These are phyloP conservation scores for Saksenaea oblongispora DNA, from an alignment of 371 early-diverging fungal genomes.

Conservation along the genomic window DNA sequence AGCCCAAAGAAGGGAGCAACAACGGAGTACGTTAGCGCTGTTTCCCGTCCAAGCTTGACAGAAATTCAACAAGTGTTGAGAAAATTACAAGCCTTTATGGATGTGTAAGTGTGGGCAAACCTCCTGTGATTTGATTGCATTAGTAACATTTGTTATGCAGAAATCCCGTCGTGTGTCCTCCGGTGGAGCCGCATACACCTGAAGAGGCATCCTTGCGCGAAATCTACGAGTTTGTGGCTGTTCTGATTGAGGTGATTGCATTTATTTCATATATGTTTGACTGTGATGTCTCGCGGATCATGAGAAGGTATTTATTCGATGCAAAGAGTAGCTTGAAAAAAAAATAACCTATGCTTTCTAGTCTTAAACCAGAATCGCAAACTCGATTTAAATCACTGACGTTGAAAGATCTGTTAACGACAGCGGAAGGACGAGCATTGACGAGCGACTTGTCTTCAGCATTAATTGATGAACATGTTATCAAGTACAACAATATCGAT, in stretches of 20 bases:
- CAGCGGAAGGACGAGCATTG: slow-evolving; percentile 56
- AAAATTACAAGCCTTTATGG: slow-evolving; percentile 24
- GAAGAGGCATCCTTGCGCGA: slow-evolving; percentile 54
- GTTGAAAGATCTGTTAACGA: slow-evolving; percentile 62
- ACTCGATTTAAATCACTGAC: slow-evolving; percentile 45
- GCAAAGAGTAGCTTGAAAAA: background rate
- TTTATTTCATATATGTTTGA: slow-evolving; percentile 72
- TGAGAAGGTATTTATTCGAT: slow-evolving; percentile 20
- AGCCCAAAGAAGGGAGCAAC: slow-evolving; percentile 2
- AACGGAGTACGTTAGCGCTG: slow-evolving; percentile 1
- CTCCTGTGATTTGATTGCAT: background rate
- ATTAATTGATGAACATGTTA: slow-evolving; percentile 50
- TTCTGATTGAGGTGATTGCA: slow-evolving; percentile 69
- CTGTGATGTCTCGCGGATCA: slow-evolving; percentile 56
- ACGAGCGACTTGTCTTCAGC: slow-evolving; percentile 64
- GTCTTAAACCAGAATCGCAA: slow-evolving; percentile 42
- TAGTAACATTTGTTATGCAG: slow-evolving; percentile 2
- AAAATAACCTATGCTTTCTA: slow-evolving; percentile 3
- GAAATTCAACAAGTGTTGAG: slow-evolving; percentile 18
- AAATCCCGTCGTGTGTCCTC: slow-evolving; percentile 14
- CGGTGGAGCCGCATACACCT: slow-evolving; percentile 15
- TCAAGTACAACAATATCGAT: slow-evolving; percentile 19
- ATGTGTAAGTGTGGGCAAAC: slow-evolving; percentile 15
- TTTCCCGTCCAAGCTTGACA: slow-evolving; percentile 12
- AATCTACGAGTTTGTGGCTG: slow-evolving; percentile 58